Evolutionary conservation across 306 rosid genomes (phyloP).

Genomic region (Quercus aquifolioides): DNA sequence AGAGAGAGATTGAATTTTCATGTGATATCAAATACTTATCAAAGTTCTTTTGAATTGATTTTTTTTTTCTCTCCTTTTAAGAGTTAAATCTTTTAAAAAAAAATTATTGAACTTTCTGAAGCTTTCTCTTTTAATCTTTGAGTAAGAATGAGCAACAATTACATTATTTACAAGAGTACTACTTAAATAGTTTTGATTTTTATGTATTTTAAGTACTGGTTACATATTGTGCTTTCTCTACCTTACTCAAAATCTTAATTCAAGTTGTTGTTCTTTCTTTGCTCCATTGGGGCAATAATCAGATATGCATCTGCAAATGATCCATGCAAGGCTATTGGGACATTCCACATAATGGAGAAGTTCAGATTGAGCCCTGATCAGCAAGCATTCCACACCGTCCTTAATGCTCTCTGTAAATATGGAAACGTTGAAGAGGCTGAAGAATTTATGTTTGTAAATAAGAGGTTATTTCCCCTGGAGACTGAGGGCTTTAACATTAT

Average conservation of each 20-base stretch:
- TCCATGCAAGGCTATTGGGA: conserved; percentile 46
- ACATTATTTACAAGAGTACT: not conserved
- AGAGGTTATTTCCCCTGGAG: conserved; percentile 76
- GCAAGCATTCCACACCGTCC: conserved; percentile 53
- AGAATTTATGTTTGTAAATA: conserved; percentile 76
- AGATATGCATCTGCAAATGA: conserved; percentile 76
- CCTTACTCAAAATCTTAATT: not conserved
- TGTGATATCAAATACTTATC: not conserved
- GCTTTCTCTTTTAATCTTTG: not conserved
- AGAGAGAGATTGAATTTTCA: not conserved
- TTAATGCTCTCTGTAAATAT: conserved; percentile 64
- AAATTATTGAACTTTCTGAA: not conserved
- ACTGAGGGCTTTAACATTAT: conserved; percentile 66
- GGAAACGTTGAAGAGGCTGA: conserved; percentile 87
- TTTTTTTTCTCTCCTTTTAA: not conserved
- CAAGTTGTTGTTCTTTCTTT: not conserved
- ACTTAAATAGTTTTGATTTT: not conserved
- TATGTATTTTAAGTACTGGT: not conserved
- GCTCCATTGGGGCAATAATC: conserved; percentile 30
- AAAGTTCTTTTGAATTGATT: not conserved
- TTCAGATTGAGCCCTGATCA: conserved; percentile 71
- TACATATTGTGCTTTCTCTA: not conserved
- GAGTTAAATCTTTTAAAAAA: not conserved
- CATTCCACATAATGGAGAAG: conserved; percentile 80
- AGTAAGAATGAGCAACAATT: not conserved